Evolutionary conservation across 371 early-diverging fungal genomes (phyloP).

Genomic region (Mortierella sp.): DNA sequence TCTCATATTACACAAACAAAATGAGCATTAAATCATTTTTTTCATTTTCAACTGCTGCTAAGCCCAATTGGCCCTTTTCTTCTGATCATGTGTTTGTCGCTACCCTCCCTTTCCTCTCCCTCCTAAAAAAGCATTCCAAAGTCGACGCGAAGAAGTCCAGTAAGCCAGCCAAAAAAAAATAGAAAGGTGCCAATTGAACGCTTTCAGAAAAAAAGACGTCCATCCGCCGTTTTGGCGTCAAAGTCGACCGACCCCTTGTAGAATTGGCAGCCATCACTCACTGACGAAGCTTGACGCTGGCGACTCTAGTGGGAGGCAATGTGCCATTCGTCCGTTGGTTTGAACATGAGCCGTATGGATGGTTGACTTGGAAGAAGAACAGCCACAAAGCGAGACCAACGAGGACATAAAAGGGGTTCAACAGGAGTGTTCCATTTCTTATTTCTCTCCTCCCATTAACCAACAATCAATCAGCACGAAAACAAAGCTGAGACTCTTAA

Average conservation of each 20-base stretch:
- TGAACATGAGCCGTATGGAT: no score
- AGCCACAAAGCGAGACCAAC: not conserved
- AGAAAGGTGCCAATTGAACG: not conserved
- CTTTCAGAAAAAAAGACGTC: not conserved
- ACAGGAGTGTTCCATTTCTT: not conserved
- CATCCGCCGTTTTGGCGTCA: not conserved
- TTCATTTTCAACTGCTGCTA: no score
- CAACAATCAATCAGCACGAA: no score
- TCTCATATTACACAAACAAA: no score
- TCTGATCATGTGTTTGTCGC: not conserved
- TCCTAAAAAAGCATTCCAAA: not conserved
- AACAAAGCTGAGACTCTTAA: not conserved
- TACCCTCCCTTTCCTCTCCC: not conserved
- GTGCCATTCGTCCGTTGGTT: no score
- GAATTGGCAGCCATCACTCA: no score
- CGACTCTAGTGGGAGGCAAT: not conserved
- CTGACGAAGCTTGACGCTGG: not conserved
- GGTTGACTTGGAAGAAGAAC: not conserved
- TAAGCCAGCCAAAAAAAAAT: not conserved
- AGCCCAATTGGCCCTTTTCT: no score
- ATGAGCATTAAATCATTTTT: no score
- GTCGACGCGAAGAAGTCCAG: not conserved
- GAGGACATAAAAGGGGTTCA: not conserved
- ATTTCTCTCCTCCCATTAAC: not conserved
- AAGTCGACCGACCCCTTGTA: constrained; percentile 11